phyloP scores from a whole-genome alignment of 1,139 yeast genomes.

The Candida buenavistaensis region DNA sequence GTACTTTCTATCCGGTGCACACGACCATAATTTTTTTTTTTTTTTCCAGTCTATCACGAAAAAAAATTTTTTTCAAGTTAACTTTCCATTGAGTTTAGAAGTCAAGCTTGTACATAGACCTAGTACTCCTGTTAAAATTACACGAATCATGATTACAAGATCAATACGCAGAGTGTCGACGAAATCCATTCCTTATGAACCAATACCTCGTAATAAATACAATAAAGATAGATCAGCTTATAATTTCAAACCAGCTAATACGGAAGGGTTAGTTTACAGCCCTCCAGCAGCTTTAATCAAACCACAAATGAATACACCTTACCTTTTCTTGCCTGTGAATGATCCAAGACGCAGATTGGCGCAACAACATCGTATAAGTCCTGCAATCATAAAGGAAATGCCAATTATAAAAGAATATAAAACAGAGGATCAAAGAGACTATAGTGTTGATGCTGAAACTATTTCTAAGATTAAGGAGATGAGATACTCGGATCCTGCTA shows the following conservation, averaged over 20 bases:
- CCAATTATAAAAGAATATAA: conserved; percentile 47
- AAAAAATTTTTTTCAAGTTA: no score
- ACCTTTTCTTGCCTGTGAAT: conserved; percentile 63
- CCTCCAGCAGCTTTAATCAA: conserved; percentile 35
- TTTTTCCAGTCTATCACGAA: no score
- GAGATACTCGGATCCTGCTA: conserved; percentile 60
- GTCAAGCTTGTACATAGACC: no score
- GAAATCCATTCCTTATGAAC: conserved; percentile 29
- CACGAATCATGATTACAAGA: conserved; percentile 10
- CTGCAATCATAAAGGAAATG: conserved; percentile 50
- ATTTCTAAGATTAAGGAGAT: conserved; percentile 61
- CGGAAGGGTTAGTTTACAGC: conserved; percentile 40
- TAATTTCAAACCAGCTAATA: conserved; percentile 43
- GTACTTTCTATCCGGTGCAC: no score
- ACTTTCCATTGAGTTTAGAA: no score
- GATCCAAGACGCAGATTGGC: conserved; percentile 57
- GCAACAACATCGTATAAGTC: conserved; percentile 15
- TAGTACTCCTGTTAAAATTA: no score
- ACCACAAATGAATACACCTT: conserved; percentile 55
- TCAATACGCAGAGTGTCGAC: conserved; percentile 13
- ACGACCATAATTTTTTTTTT: no score
- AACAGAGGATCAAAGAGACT: conserved; percentile 42
- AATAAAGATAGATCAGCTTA: conserved; percentile 40
- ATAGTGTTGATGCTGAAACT: conserved; percentile 61
- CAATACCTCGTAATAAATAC: conserved; percentile 39